A percentile compares a stretch with the other conserved stretches of the same genome.
Evolutionary conservation across 805 yeast genomes (phyloP).

Genomic region (Clavispora fructus): DNA sequence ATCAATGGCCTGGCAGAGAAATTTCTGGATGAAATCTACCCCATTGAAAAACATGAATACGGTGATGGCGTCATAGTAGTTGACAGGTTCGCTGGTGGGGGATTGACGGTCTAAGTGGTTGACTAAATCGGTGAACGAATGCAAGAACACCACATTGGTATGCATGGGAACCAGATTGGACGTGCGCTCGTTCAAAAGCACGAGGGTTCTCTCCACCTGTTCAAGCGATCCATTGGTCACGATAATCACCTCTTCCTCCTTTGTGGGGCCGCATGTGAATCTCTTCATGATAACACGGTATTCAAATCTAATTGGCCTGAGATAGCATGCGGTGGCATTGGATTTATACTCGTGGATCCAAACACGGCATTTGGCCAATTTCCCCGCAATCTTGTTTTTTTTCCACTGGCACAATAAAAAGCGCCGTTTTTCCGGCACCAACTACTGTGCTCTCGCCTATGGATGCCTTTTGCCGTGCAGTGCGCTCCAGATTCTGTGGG

Average conservation of each 20-base stretch:
- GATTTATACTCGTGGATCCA: neutral
- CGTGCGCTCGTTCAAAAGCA: constrained; percentile 18
- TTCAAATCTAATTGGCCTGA: constrained; percentile 3
- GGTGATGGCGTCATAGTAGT: constrained; percentile 23
- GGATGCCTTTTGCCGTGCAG: neutral
- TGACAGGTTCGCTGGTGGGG: constrained; percentile 1
- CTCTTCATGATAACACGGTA: constrained; percentile 27
- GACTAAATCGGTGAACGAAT: constrained; percentile 18
- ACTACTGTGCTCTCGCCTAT: neutral
- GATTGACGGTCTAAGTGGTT: constrained; percentile 8
- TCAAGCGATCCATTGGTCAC: constrained; percentile 30
- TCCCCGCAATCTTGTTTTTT: neutral
- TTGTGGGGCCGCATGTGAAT: constrained; percentile 27
- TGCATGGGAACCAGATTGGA: constrained; percentile 19
- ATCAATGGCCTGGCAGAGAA: constrained; percentile 27
- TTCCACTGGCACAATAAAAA: neutral
- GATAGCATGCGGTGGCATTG: neutral
- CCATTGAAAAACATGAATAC: constrained; percentile 37
- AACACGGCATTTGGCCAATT: constrained; percentile 4
- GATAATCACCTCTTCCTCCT: constrained; percentile 29
- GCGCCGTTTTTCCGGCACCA: neutral
- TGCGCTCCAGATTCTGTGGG: neutral
- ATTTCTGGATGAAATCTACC: constrained; percentile 25
- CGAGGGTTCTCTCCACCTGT: constrained; percentile 25
- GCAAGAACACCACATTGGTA: constrained; percentile 22